Conservation (phyloP, 768 basidiomycete genomes). For the Gelatoporia subvermispora region DNA sequence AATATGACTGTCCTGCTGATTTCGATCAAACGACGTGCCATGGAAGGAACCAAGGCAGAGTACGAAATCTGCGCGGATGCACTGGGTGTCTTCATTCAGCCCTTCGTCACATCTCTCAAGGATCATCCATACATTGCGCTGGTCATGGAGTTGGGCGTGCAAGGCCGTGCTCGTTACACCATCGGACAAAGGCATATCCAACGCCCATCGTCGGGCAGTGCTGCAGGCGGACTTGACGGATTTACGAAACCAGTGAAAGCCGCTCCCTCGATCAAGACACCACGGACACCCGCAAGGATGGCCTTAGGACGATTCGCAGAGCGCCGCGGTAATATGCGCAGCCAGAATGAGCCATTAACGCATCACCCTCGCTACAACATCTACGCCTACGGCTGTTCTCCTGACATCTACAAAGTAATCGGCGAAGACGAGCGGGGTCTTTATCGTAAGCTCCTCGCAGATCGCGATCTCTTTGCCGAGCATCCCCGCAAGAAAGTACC, state of each 20-base stretch:
- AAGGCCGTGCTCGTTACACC: neutral
- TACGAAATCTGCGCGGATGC: neutral
- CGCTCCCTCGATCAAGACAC: neutral
- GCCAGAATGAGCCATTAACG: neutral
- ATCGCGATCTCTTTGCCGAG: neutral
- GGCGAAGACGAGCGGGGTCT: neutral
- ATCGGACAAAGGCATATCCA: neutral
- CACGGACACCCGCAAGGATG: neutral
- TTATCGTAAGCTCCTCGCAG: neutral
- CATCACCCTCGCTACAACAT: conserved; percentile 17
- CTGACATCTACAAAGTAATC: conserved; percentile 13
- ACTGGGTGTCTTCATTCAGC: neutral
- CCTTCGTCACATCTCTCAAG: neutral
- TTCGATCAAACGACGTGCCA: conserved; percentile 15
- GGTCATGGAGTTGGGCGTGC: conserved; percentile 17
- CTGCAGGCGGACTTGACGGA: too few species aligned
- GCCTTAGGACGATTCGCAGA: neutral
- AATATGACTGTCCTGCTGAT: conserved; percentile 16
- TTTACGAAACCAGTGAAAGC: neutral
- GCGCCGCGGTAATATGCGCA: neutral
- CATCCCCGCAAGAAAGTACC: neutral
- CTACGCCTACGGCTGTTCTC: conserved; percentile 15
- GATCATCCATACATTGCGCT: conserved; percentile 16
- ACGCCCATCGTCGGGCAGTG: too few species aligned
- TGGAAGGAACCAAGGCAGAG: neutral